Evolutionary conservation across 257 asterid genomes (phyloP).

Genomic region (Jasminum sambac): DNA sequence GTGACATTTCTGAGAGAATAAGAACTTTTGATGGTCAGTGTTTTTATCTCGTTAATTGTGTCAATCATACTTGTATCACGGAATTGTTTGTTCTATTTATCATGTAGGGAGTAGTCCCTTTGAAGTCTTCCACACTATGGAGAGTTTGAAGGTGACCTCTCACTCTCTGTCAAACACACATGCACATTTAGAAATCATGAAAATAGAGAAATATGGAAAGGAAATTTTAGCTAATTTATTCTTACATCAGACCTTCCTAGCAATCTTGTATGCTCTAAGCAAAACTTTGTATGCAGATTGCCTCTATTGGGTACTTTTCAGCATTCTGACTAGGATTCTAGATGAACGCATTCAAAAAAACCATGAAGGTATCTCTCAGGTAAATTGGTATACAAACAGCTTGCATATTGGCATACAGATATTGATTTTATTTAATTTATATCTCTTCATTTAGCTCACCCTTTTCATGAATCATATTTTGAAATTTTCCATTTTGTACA

Average conservation of each 20-base stretch:
- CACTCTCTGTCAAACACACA: too few relatives aligned
- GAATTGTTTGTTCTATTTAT: slow-evolving; percentile 32
- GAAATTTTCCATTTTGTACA: slow-evolving; percentile 36
- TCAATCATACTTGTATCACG: slow-evolving; percentile 10
- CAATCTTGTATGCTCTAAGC: slow-evolving; percentile 35
- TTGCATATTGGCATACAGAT: slow-evolving; percentile 15
- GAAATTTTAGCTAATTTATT: slow-evolving; percentile 5
- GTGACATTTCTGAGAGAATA: slow-evolving; percentile 49
- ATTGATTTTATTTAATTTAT: neutral
- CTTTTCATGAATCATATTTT: slow-evolving; percentile 3
- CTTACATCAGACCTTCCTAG: slow-evolving; percentile 1
- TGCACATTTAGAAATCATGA: too few relatives aligned
- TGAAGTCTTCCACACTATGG: slow-evolving; percentile 49
- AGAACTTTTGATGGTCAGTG: slow-evolving; percentile 52
- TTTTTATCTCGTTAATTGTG: slow-evolving; percentile 4
- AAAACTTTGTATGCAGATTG: slow-evolving; percentile 51
- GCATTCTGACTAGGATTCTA: slow-evolving; percentile 55
- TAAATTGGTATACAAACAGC: slow-evolving; percentile 27
- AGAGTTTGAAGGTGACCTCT: slow-evolving; percentile 66
- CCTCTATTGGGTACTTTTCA: slow-evolving; percentile 68
- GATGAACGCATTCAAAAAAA: slow-evolving; percentile 74
- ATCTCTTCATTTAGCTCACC: neutral
- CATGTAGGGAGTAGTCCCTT: slow-evolving; percentile 42
- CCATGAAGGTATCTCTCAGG: slow-evolving; percentile 81
- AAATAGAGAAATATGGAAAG: neutral